Conservation (phyloP, 202 grass and related monocot species). For the Saccharum hybrid region DNA sequence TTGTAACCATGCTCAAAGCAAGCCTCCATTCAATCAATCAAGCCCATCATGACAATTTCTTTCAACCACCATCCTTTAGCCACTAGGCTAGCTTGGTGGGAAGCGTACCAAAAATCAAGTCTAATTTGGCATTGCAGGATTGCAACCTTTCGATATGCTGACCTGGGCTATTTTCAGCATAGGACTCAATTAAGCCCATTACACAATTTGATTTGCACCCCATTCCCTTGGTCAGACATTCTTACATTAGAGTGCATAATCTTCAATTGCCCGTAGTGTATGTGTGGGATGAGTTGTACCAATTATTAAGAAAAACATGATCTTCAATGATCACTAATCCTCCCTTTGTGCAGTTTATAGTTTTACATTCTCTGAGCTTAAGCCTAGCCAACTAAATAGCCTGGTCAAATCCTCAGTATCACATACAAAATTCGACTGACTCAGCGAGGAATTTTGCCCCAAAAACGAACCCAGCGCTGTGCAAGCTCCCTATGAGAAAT, state of each 20-base stretch:
- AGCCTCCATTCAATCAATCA: background rate
- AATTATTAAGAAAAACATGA: background rate
- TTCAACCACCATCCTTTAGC: background rate
- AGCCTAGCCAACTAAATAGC: background rate
- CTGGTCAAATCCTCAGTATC: background rate
- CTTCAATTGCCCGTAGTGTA: background rate
- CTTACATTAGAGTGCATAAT: background rate
- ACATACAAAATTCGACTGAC: background rate
- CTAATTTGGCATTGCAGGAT: background rate
- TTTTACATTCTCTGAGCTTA: background rate
- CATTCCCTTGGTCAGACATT: background rate
- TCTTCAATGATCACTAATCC: background rate
- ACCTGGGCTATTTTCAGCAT: constrained; percentile 16
- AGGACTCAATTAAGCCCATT: constrained; percentile 22
- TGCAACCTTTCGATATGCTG: background rate
- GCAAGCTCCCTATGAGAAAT: background rate
- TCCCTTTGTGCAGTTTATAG: background rate
- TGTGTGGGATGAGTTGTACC: background rate
- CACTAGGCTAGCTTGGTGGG: background rate
- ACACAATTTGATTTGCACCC: background rate
- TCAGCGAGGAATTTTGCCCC: background rate
- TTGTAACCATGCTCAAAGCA: background rate
- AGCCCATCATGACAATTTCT: background rate
- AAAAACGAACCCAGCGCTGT: background rate
- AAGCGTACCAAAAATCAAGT: background rate